A percentile compares a stretch with the other conserved stretches of the same genome.
These are phyloP conservation scores for Penicillium coprophilum DNA, from an alignment of 495 filamentous ascomycete species.

Conservation along the genomic window DNA sequence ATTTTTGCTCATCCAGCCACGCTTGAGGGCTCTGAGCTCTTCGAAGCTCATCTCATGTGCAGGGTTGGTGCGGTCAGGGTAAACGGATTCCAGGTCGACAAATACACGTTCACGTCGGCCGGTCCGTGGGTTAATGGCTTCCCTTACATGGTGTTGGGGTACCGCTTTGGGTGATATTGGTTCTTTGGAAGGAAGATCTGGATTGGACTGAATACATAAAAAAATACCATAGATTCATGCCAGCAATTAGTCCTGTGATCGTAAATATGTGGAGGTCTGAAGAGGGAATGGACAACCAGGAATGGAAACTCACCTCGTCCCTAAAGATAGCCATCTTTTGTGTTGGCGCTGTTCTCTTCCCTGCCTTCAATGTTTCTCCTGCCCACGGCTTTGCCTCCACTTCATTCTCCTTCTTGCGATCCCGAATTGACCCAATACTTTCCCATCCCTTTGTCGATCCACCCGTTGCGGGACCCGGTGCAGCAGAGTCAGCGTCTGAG, in stretches of 20 bases:
- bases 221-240: conserved; percentile 57
- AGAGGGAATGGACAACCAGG: conserved; percentile 29
- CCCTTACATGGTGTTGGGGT: conserved; percentile 60
- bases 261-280: conserved; percentile 74
- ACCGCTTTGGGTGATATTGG: conserved; percentile 34
- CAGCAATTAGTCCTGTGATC: conserved; percentile 93
- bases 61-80: conserved; percentile 69
- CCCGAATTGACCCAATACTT: conserved; percentile 77
- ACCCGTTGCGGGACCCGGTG: conserved; percentile 43
- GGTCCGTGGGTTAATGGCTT: conserved; percentile 72
- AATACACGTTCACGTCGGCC: conserved; percentile 81
- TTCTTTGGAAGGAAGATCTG: conserved; percentile 44
- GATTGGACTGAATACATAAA: conserved; percentile 61
- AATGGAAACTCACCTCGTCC: conserved; percentile 77
- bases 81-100: conserved; percentile 80
- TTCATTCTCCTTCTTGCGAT: conserved; percentile 91
- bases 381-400: conserved; percentile 87
- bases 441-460: conserved; percentile 77
- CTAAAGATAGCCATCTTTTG: conserved; percentile 92
- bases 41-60: conserved; percentile 81
- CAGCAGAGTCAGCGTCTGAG: conserved; percentile 62
- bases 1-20: conserved; percentile 72
- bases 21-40: conserved; percentile 76
- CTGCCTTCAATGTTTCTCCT: conserved; percentile 85
- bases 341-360: conserved; percentile 69